A percentile compares a stretch with the other conserved stretches of the same genome.
Evolutionary conservation across 1,284 basidiomycete genomes (phyloP).

Genomic region (Ganoderma resinaceum): DNA sequence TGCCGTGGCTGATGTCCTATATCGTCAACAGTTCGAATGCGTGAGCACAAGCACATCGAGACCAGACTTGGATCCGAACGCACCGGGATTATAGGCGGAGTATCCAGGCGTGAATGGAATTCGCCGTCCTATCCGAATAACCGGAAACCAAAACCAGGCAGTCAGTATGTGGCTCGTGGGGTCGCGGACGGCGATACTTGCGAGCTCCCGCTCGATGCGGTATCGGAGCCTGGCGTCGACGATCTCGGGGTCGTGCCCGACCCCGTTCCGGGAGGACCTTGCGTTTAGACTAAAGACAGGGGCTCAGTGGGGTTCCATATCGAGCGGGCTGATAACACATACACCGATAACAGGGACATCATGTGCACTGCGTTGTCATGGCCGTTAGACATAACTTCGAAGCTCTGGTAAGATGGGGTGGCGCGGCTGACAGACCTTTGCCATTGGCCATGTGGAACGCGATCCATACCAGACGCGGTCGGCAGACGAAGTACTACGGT

Average conservation of each 20-base stretch:
- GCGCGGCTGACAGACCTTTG: slow-evolving; percentile 19
- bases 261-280: slow-evolving; percentile 14
- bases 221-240: slow-evolving; percentile 27
- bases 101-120: slow-evolving; percentile 13
- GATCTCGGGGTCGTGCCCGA: slow-evolving; percentile 23
- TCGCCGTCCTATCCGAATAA: slow-evolving; percentile 3
- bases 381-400: not conserved
- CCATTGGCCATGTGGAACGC: slow-evolving; percentile 27
- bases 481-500: slow-evolving; percentile 23
- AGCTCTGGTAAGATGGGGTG: not conserved
- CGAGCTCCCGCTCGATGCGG: slow-evolving; percentile 23
- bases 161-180: not conserved
- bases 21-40: not conserved
- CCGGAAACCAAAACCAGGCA: not conserved
- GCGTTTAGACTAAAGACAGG: slow-evolving; percentile 16
- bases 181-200: slow-evolving; percentile 2
- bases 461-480: slow-evolving; percentile 24
- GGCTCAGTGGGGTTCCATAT: not conserved
- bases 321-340: not conserved
- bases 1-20: slow-evolving; percentile 22
- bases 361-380: slow-evolving; percentile 16
- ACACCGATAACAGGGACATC: slow-evolving; percentile 25
- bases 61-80: not conserved
- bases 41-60: not conserved
- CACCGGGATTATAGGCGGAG: slow-evolving; percentile 29